Evolutionary conservation across 2,329 filamentous ascomycete genomes (phyloP), one percentile per base, ranked within the genome.

Genomic region (Zasmidium cellare): DNA sequence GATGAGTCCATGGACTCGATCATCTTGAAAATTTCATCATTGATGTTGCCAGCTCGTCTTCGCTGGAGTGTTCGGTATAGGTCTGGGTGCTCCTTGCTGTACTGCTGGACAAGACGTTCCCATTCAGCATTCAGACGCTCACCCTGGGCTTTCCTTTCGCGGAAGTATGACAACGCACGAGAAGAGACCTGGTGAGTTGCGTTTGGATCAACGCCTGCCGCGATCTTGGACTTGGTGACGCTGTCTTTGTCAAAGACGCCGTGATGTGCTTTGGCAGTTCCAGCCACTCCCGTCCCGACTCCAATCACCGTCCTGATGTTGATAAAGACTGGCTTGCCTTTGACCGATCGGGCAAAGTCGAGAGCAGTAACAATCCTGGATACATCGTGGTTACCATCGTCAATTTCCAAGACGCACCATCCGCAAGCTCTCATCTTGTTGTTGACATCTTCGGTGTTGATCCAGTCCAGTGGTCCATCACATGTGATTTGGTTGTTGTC

Each of bases 401-500:
- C 66, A 1, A 86, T 72, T 19, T 84, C 80, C 6, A 84, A 74
- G 1, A 85, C 82, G 19, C 84, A 65, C 81, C 82, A 86, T 2
- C 81, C 81, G 31, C 75, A 80, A 6, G 82, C 82, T 3, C 76
- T 72, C 82, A 85, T 84, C 70, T 85, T 86, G 6, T 75, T 70
- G 56, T 85, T 84, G 63, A 84, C 74, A 47, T 85, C 82, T 63
- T 86, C 83, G 0, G 77, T 82, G 59, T 82, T 84, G 1, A 77
- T 77, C 45, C 79, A 72, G 67, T 84, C 81, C 2, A 84, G 77
- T 1, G 76, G 78, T 1, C 84, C 83, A 57, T 85, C 83, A 64
- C 83, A 85, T 3, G 82, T 85, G 49, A 86, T 74, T 64, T 83
- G 80, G 67, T 86, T 85, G 70, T 86, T 85, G 62, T 86, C 84